Evolutionary conservation across 1,139 yeast species (phyloP).

Genomic region (Suhomyces bribrorum): DNA sequence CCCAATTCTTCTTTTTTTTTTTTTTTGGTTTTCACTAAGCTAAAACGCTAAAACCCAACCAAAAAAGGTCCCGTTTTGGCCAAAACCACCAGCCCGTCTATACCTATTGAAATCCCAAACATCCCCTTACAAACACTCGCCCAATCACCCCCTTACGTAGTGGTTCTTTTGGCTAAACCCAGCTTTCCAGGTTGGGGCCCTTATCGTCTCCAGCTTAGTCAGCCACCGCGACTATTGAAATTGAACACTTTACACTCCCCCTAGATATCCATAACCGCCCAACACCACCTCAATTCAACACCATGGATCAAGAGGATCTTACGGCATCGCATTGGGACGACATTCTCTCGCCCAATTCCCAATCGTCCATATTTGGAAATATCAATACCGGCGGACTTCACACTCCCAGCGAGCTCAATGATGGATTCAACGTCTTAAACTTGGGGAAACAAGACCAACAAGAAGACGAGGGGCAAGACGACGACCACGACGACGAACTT

Average conservation of each 20-base stretch:
- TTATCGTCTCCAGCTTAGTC: background rate
- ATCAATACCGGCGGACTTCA: conserved; percentile 7
- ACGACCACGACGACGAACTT: conserved; percentile 21
- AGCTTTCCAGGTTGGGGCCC: no score
- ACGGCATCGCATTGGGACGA: conserved; percentile 34
- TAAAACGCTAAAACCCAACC: background rate
- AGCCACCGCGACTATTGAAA: background rate
- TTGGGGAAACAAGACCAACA: conserved; percentile 22
- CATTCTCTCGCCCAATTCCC: conserved; percentile 19
- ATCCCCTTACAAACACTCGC: no score
- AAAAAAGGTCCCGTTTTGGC: no score
- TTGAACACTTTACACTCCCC: background rate
- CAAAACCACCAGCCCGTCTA: no score
- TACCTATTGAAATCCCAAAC: no score
- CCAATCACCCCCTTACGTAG: no score
- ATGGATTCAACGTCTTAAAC: conserved; percentile 30
- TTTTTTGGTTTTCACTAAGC: background rate
- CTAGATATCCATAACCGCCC: background rate
- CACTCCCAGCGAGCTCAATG: conserved; percentile 21
- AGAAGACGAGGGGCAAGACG: conserved; percentile 18
- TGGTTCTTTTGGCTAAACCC: no score
- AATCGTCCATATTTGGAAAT: conserved; percentile 14
- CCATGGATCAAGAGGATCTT: conserved; percentile 28
- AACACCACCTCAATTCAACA: background rate
- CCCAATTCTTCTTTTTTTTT: conserved; percentile 21